phyloP scores from a whole-genome alignment of 2,329 filamentous ascomycete species.

The Chaetomiaceae sp. region DNA sequence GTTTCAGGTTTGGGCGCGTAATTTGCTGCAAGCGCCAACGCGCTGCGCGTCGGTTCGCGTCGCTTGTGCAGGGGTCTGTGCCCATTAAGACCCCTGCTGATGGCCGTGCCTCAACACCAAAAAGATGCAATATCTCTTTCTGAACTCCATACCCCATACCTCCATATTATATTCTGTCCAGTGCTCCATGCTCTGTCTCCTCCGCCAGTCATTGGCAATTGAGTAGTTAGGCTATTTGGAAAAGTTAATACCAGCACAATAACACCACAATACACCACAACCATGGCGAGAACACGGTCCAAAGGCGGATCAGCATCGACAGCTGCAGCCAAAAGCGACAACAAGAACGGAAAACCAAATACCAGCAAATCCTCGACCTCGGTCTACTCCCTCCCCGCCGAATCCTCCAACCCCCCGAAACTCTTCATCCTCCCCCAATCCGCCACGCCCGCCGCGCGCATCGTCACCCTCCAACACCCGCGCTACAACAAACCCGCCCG shows the following conservation, averaged over 20 bases:
- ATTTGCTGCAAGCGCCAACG: background rate
- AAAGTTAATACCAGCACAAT: background rate
- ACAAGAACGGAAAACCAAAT: slow-evolving; percentile 29
- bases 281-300: slow-evolving; percentile 48
- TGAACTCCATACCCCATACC: no score
- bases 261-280: background rate
- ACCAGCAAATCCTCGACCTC: slow-evolving; percentile 30
- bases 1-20: no score
- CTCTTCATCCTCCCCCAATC: slow-evolving; percentile 59
- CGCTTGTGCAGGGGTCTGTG: slow-evolving; percentile 15
- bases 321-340: slow-evolving; percentile 28
- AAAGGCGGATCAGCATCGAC: slow-evolving; percentile 28
- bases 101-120: slow-evolving; percentile 1
- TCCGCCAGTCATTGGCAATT: no score
- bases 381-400: slow-evolving; percentile 39
- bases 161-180: no score
- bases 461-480: slow-evolving; percentile 57
- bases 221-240: no score
- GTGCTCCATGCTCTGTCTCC: no score
- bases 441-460: slow-evolving; percentile 48
- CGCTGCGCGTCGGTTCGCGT: slow-evolving; percentile 23
- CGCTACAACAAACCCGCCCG: slow-evolving; percentile 50
- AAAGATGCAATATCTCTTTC: no score
- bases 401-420: slow-evolving; percentile 42
- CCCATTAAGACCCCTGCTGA: background rate